Percentiles rank a stretch among this genome's conserved stretches.
Evolutionary conservation across 139 green algal genomes (phyloP).

Genomic region (Chlamydomonas asymmetrica): DNA sequence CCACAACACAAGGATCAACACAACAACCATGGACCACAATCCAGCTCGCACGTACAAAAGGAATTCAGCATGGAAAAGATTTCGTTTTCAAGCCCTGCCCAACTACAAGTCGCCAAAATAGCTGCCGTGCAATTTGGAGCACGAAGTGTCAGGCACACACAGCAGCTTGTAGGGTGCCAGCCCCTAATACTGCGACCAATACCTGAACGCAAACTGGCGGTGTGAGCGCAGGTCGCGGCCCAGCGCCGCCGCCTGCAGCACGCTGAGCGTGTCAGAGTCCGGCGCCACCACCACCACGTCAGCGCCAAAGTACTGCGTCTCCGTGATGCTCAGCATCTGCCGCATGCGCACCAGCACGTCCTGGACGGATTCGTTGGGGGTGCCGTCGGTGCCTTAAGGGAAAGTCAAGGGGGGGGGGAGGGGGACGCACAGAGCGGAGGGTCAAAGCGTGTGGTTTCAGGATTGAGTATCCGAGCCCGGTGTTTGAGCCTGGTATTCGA

Average conservation of each 20-base stretch:
- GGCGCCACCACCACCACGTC: conserved; percentile 63
- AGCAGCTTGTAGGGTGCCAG: background rate
- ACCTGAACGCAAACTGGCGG: conserved; percentile 49
- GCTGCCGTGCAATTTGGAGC: too few species aligned
- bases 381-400: conserved; percentile 64
- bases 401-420: background rate
- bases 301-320: conserved; percentile 55
- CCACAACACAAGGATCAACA: background rate
- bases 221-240: conserved; percentile 66
- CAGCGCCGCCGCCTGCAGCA: conserved; percentile 72
- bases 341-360: conserved; percentile 75
- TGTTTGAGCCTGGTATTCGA: background rate
- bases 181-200: too few species aligned
- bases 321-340: conserved; percentile 50
- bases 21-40: background rate
- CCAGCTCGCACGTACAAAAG: background rate
- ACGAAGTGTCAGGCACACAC: background rate
- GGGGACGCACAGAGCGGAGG: background rate
- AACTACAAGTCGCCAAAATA: too few species aligned
- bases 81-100: too few species aligned
- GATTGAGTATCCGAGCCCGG: background rate
- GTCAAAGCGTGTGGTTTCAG: too few species aligned
- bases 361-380: conserved; percentile 66
- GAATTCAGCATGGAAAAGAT: background rate
- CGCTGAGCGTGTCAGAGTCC: conserved; percentile 69